Base-by-base conservation (phyloP, 1,284 basidiomycete genomes). In the Testicularia cyperi region DNA sequence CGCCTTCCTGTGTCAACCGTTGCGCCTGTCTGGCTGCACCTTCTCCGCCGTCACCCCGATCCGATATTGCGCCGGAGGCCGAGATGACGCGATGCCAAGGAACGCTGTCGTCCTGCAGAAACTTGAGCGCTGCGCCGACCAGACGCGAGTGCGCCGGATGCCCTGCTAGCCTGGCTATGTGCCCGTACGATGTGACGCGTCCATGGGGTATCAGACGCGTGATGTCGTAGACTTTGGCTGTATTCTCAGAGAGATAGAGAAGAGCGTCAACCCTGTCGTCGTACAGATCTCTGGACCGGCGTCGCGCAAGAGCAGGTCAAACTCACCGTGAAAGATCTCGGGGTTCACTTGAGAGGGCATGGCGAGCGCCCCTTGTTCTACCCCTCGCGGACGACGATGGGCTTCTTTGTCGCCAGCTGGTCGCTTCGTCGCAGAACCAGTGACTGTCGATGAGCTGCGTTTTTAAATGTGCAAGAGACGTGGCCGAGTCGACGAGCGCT, bases 71-170 rank as follows among this genome's bases (percentile, higher is more conserved):
- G 2, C 74, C 74, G 12, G 55, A 58, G 1, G 74, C 44, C 13
- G 53, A 43, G 27, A 76, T 57, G 19, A 76, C 72, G 8, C 74
- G 58, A 27, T 70, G 68, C 70, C 72, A 73, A 0, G 70, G 72
- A 5, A 73, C 65, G 13, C 40, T 29, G 24, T 51, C 43, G 19
- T 58, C 60, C 32, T 65, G 58, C 14, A 74, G 40, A 44, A 67
- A 65, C 34, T 72, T 72, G 8, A 75, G 53, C 1, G 73, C 73
- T 3, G 61, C 38, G 0, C 73, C 73, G 9, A 75, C 73, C 30
- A 74, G 55, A 9, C 73, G 57, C 2, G 69, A 65, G 38, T 75
- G 60, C 4, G 49, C 20, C 4, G 72, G 70, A 28, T 67, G 61
- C 13, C 72, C 72, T 6, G 62, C 43, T 8, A 75, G 58, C 27